A percentile compares a stretch with the other conserved stretches of the same genome.
phyloP scores from a whole-genome alignment of 1,139 yeast genomes.

The Taphrina sp. region DNA sequence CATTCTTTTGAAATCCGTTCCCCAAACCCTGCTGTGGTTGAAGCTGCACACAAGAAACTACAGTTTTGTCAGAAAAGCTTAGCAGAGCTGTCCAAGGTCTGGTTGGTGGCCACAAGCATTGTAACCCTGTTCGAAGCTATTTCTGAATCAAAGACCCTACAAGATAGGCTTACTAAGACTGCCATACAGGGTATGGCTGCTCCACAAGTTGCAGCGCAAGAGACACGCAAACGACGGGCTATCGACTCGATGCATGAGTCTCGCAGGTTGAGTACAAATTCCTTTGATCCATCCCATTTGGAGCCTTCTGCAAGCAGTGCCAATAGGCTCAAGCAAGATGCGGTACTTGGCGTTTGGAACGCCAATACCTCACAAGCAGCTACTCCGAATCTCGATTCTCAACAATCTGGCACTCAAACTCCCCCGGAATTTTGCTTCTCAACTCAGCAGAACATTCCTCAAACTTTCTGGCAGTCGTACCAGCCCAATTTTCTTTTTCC shows the following conservation, averaged over 20 bases:
- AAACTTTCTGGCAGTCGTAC: conserved; percentile 43
- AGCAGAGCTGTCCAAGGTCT: conserved; percentile 53
- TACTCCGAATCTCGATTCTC: not conserved
- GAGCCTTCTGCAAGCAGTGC: not conserved
- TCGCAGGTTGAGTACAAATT: conserved; percentile 15
- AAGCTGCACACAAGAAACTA: conserved; percentile 61
- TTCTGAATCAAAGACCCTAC: conserved; percentile 34
- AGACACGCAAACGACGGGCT: conserved; percentile 31
- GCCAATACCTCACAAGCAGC: not conserved
- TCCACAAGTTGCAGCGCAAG: conserved; percentile 35
- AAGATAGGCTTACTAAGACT: conserved; percentile 41
- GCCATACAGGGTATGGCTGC: conserved; percentile 41
- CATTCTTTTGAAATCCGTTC: conserved; percentile 73
- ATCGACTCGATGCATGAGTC: conserved; percentile 24
- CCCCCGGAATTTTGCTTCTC: conserved; percentile 45
- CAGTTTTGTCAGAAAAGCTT: conserved; percentile 55
- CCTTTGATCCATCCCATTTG: conserved; percentile 13
- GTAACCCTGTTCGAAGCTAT: conserved; percentile 43
- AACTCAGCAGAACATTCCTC: conserved; percentile 43
- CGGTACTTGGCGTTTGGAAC: conserved; percentile 16
- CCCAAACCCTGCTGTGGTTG: conserved; percentile 55
- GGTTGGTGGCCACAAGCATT: conserved; percentile 48
- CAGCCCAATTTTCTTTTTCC: conserved; percentile 48
- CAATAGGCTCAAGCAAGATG: conserved; percentile 14
- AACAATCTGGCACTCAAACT: conserved; percentile 9